A percentile compares a stretch with the other conserved stretches of the same genome.
Evolutionary conservation across 305 asterid genomes (phyloP).

Genomic region (Euphrasia arctica): DNA sequence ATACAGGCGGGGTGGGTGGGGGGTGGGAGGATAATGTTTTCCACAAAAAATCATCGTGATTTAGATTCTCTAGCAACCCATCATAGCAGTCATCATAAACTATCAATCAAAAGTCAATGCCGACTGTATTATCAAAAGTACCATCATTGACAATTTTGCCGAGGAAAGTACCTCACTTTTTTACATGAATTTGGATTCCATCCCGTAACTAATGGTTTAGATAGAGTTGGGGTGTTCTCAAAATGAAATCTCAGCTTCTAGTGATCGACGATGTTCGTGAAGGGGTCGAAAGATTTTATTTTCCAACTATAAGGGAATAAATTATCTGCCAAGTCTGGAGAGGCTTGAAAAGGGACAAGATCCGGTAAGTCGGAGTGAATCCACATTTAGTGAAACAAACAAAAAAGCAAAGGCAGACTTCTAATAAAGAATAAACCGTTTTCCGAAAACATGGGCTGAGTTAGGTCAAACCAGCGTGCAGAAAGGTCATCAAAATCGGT

Average conservation of each 20-base stretch:
- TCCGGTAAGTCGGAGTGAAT: neutral
- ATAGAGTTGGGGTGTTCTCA: neutral
- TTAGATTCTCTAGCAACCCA: neutral
- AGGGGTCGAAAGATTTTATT: neutral
- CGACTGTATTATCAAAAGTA: neutral
- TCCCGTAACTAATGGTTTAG: neutral
- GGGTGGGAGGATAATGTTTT: neutral
- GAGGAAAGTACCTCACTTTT: neutral
- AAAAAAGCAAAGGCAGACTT: neutral
- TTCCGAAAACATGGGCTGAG: neutral
- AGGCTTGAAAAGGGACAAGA: conserved; percentile 1
- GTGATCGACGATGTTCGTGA: too few species aligned
- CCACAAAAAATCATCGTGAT: neutral
- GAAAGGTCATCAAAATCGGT: neutral
- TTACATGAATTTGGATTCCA: too few species aligned
- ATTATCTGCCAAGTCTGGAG: neutral
- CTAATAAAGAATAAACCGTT: neutral
- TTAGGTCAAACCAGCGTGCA: conserved; percentile 18
- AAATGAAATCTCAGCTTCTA: too few species aligned
- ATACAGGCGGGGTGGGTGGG: neutral
- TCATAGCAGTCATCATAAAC: too few species aligned
- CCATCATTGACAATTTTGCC: neutral
- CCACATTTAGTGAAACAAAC: neutral
- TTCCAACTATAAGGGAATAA: neutral
- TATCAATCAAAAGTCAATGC: neutral